phyloP scores from a whole-genome alignment of 1,284 basidiomycete species.

The Moesziomyces globuligerus region DNA sequence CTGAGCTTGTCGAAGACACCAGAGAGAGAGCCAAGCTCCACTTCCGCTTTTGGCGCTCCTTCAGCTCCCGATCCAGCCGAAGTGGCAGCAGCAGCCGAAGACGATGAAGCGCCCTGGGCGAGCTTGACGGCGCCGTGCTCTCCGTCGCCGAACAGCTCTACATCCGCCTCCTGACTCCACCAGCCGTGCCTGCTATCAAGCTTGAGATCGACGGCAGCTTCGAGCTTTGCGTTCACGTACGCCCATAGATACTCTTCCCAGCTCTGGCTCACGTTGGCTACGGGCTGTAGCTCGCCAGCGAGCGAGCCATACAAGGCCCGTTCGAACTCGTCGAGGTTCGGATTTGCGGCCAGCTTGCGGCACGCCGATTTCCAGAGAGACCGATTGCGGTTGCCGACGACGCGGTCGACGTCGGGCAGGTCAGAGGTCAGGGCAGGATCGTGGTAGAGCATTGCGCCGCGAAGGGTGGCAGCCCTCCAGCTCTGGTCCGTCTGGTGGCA shows the following conservation, averaged over 20 bases:
- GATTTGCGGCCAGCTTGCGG: conserved; percentile 59
- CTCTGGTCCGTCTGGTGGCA: conserved; percentile 86
- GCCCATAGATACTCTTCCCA: conserved; percentile 98
- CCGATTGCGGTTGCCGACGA: conserved; percentile 62
- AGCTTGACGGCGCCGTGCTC: conserved; percentile 54
- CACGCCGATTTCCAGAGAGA: conserved; percentile 63
- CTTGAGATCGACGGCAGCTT: conserved; percentile 77
- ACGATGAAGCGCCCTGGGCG: conserved; percentile 22
- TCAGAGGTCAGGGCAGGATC: conserved; percentile 43
- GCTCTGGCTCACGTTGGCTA: conserved; percentile 77
- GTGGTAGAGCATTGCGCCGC: conserved; percentile 73
- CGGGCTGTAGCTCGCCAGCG: conserved; percentile 81
- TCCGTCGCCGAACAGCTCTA: conserved; percentile 35
- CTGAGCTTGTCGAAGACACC: conserved; percentile 60
- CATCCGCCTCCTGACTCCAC: conserved; percentile 67
- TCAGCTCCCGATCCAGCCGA: conserved; percentile 11
- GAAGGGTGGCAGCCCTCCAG: conserved; percentile 87
- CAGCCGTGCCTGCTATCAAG: conserved; percentile 60
- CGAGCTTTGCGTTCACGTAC: conserved; percentile 83
- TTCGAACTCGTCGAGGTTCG: conserved; percentile 78
- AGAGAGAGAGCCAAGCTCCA: conserved; percentile 33
- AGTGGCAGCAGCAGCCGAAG: conserved; percentile 18
- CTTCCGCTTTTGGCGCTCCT: conserved; percentile 5
- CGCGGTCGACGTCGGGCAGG: conserved; percentile 42
- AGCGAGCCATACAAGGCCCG: conserved; percentile 87